Percentiles rank a stretch among this genome's conserved stretches.
These are phyloP conservation scores for Citrullus colocynthis DNA, from an alignment of 306 rosid genomes.

Conservation along the genomic window DNA sequence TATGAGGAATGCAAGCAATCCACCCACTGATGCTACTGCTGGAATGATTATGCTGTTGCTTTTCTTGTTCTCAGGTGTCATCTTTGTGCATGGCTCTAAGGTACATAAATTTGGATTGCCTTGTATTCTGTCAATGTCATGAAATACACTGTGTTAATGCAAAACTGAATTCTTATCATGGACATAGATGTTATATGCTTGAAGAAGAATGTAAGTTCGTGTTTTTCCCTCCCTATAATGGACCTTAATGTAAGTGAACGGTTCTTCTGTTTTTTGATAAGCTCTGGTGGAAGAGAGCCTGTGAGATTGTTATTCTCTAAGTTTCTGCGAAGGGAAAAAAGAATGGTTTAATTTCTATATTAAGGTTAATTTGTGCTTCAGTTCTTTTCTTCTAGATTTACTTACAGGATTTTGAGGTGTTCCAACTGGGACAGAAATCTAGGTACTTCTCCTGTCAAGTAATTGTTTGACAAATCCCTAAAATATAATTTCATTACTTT, in stretches of 20 bases:
- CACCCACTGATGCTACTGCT: background rate
- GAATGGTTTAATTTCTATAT: background rate
- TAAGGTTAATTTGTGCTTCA: background rate
- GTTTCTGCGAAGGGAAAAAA: background rate
- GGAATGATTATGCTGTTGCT: background rate
- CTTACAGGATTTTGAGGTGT: background rate
- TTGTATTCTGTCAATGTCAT: background rate
- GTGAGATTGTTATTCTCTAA: background rate
- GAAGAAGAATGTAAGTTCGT: too few relatives aligned
- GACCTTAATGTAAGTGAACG: constrained; percentile 32
- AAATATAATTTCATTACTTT: background rate
- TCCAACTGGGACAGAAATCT: background rate
- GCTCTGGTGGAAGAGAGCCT: background rate
- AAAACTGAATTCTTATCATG: too few relatives aligned
- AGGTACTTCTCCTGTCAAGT: background rate
- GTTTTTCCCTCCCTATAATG: background rate
- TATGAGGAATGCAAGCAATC: background rate
- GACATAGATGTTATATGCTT: too few relatives aligned
- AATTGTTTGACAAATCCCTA: constrained; percentile 8
- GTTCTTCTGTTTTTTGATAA: constrained; percentile 1
- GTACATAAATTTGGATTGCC: background rate
- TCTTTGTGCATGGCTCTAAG: background rate
- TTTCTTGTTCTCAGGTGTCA: background rate
- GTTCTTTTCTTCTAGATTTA: background rate
- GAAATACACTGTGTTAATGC: background rate